Conservation (phyloP, 1,284 basidiomycete species). For the Takashimella koratensis region DNA sequence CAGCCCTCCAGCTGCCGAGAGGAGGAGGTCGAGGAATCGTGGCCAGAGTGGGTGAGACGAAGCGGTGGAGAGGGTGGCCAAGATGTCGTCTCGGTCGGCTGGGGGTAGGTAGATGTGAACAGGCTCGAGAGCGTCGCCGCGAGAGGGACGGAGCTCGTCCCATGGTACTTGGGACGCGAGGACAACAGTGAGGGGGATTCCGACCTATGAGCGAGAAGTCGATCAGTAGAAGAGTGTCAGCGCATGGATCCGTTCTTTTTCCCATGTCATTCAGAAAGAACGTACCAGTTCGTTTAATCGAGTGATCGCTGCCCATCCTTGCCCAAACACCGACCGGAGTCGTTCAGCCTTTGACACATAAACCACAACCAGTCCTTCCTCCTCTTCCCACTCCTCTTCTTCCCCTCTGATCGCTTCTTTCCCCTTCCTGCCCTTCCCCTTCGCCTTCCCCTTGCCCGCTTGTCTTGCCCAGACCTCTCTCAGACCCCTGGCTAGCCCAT, state of each 20-base stretch:
- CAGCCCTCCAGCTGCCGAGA: slow-evolving; percentile 63
- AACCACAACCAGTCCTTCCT: slow-evolving; percentile 55
- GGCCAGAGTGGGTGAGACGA: slow-evolving; percentile 57
- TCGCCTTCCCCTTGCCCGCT: slow-evolving; percentile 20
- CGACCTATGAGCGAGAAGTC: slow-evolving; percentile 31
- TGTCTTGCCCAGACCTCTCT: slow-evolving; percentile 34
- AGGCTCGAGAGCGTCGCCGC: slow-evolving; percentile 71
- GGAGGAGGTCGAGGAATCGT: slow-evolving; percentile 63
- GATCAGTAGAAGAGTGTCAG: too few relatives aligned
- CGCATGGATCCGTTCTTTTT: too few relatives aligned
- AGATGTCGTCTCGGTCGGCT: slow-evolving; percentile 55
- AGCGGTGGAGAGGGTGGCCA: slow-evolving; percentile 19
- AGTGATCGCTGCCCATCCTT: slow-evolving; percentile 65
- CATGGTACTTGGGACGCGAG: slow-evolving; percentile 67
- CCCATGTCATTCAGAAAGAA: slow-evolving; percentile 5
- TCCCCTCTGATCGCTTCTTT: slow-evolving; percentile 15
- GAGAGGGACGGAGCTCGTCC: slow-evolving; percentile 66
- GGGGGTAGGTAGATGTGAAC: slow-evolving; percentile 64
- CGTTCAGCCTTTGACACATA: slow-evolving; percentile 67
- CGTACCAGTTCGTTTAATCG: slow-evolving; percentile 71
- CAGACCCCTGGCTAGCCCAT: slow-evolving; percentile 65
- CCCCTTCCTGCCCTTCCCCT: slow-evolving; percentile 10
- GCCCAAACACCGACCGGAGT: slow-evolving; percentile 60
- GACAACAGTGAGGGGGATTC: slow-evolving; percentile 57
- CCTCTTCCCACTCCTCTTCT: slow-evolving; percentile 18